phyloP scores from a whole-genome alignment of 352 stramenopile species.

The Plasmopara viticola region DNA sequence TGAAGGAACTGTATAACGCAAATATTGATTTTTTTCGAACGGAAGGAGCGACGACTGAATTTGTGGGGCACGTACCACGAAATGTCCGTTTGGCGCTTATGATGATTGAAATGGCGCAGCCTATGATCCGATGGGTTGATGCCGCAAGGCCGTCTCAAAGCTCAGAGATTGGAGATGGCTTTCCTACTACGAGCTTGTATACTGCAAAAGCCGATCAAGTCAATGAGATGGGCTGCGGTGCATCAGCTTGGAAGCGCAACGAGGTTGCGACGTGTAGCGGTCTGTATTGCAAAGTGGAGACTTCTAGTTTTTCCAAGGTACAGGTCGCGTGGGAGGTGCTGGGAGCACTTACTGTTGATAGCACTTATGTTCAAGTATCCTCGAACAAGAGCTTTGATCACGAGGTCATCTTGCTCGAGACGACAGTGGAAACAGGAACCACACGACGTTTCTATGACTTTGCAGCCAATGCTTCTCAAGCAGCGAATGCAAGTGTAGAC shows the following conservation, averaged over 20 bases:
- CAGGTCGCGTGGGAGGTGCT: conserved; percentile 78
- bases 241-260: conserved; percentile 24
- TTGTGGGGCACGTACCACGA: conserved; percentile 90
- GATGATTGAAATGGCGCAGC: conserved; percentile 93
- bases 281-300: conserved; percentile 28
- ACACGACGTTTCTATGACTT: conserved; percentile 68
- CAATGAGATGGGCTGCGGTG: conserved; percentile 46
- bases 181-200: conserved; percentile 46
- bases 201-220: conserved; percentile 32
- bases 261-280: conserved; percentile 47
- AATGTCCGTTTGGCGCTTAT: conserved; percentile 94
- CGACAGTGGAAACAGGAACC: conserved; percentile 33
- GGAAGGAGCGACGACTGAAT: conserved; percentile 17
- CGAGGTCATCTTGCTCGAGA: conserved; percentile 41
- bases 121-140: conserved; percentile 85
- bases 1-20: conserved; percentile 54
- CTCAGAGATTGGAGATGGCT: conserved; percentile 19
- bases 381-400: conserved; percentile 41
- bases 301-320: conserved; percentile 29
- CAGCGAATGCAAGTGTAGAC: conserved; percentile 35
- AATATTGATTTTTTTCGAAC: conserved; percentile 62
- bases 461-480: conserved; percentile 22
- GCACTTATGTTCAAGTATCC: conserved; percentile 62
- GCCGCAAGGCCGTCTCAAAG: conserved; percentile 11
- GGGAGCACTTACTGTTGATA: conserved; percentile 65